Evolutionary conservation across 805 yeast species (phyloP).

Genomic region (Suhomyces sp.): DNA sequence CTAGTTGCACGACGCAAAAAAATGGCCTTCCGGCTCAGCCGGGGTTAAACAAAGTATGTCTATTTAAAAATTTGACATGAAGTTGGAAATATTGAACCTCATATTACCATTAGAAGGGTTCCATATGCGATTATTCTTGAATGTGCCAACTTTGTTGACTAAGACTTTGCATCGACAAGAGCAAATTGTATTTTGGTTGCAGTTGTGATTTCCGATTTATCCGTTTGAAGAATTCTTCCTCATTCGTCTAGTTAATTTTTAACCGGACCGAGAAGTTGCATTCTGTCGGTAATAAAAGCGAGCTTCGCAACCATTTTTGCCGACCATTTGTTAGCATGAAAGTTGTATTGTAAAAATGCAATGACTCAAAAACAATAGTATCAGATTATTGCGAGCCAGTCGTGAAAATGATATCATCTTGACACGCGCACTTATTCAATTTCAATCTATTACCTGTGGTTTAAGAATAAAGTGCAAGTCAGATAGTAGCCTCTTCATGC

Average conservation of each 20-base stretch:
- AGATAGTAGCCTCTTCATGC: neutral
- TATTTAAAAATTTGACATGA: neutral
- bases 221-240: neutral
- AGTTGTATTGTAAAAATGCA: neutral
- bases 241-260: neutral
- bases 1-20: neutral
- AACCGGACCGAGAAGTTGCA: neutral
- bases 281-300: neutral
- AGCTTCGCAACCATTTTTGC: neutral
- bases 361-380: neutral
- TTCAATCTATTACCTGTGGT: neutral
- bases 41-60: neutral
- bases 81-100: neutral
- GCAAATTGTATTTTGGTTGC: neutral
- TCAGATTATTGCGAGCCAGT: neutral
- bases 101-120: neutral
- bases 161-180: neutral
- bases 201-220: neutral
- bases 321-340: neutral
- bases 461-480: neutral
- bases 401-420: neutral
- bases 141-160: neutral
- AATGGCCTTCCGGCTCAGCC: neutral
- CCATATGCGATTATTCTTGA: neutral
- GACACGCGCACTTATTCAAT: neutral